Base-by-base conservation (phyloP, 352 stramenopile genomes). In the Bremia lactucae region DNA sequence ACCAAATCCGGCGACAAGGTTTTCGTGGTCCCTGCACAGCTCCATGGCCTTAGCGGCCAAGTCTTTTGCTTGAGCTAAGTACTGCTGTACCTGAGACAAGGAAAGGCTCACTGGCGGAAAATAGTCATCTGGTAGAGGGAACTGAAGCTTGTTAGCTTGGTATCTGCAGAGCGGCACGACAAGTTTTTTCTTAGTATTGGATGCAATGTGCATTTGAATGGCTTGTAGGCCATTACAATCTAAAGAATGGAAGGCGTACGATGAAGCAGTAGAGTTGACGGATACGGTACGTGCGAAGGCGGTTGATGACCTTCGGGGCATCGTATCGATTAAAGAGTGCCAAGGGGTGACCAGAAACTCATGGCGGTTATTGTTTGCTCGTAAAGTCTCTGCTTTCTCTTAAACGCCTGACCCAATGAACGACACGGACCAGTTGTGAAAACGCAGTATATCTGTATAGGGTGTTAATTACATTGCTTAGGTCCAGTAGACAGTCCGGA, bases 111-210 rank as follows among this genome's bases (percentile, higher is more conserved):
- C 26, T 0, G 42, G n/a, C 4, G 65, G 54, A 25, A 76, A 76
- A 41, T 66, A 70, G 23, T 60, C 37, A 40, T 70, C 59, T 28
- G 65, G 59, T 16, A 76, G 39, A 21, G 65, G 65, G 24, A 76
- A 76, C 34, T 59, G 52, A 8, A 67, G 48, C 36, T 60, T 67
- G 11, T 28, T 31, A 35, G 36, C 21, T 47, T 44, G 57, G 22
- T 51, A 45, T 46, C 52, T 62, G 35, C 33, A 50, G 31, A n/a
- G 23, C 19, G 29, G 7, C 2, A 47, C 24, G 9, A 22, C 3
- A 11, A 26, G 9, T 28, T 62, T 14, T 16, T 6, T 33, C 7
- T 33, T 49, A 62, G 47, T 40, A 16, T 46, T 36, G 13, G 10
- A 7, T 28, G 11, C 11, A 21, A 42, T 29, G 35, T 45, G 18